A percentile compares a stretch with the other conserved stretches of the same genome.
These are phyloP conservation scores for Heritiera fomes DNA, from an alignment of 345 rosid species.

Conservation along the genomic window DNA sequence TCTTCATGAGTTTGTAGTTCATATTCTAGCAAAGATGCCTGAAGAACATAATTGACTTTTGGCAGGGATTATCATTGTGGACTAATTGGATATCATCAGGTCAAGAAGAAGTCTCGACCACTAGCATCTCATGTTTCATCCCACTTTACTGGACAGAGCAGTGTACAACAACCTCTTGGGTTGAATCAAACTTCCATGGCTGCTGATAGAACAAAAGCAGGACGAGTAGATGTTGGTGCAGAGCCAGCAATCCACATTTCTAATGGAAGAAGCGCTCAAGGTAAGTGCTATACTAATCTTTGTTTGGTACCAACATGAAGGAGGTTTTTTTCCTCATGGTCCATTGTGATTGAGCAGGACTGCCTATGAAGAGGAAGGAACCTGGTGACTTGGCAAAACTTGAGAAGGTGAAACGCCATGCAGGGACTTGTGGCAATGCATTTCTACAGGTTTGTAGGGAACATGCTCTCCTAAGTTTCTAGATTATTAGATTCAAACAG, in stretches of 20 bases:
- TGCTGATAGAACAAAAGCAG: slow-evolving; percentile 29
- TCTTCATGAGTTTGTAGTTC: not conserved
- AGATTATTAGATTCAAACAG: not conserved
- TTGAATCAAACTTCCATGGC: slow-evolving; percentile 29
- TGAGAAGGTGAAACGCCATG: slow-evolving; percentile 39
- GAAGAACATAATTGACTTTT: slow-evolving; percentile 28
- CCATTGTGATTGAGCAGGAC: slow-evolving; percentile 41
- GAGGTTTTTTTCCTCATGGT: slow-evolving; percentile 15
- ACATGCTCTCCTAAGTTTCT: slow-evolving; percentile 8
- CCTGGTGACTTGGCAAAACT: slow-evolving; percentile 33
- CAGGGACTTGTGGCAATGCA: slow-evolving; percentile 24
- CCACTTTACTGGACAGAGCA: slow-evolving; percentile 27
- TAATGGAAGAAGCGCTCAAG: slow-evolving; percentile 33
- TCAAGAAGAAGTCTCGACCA: slow-evolving; percentile 43
- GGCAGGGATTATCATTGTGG: slow-evolving; percentile 76
- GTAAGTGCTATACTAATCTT: slow-evolving; percentile 32
- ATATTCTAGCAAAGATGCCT: slow-evolving; percentile 4
- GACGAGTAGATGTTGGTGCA: slow-evolving; percentile 29
- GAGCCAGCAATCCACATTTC: slow-evolving; percentile 21
- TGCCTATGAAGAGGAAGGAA: slow-evolving; percentile 56
- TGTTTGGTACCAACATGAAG: slow-evolving; percentile 12
- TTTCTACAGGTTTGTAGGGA: slow-evolving; percentile 44
- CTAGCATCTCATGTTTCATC: slow-evolving; percentile 28
- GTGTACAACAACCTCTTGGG: slow-evolving; percentile 31
- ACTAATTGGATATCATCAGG: slow-evolving; percentile 83